These are phyloP conservation scores for Brettanomyces naardenensis DNA, from an alignment of 805 yeast genomes.

Conservation along the genomic window DNA sequence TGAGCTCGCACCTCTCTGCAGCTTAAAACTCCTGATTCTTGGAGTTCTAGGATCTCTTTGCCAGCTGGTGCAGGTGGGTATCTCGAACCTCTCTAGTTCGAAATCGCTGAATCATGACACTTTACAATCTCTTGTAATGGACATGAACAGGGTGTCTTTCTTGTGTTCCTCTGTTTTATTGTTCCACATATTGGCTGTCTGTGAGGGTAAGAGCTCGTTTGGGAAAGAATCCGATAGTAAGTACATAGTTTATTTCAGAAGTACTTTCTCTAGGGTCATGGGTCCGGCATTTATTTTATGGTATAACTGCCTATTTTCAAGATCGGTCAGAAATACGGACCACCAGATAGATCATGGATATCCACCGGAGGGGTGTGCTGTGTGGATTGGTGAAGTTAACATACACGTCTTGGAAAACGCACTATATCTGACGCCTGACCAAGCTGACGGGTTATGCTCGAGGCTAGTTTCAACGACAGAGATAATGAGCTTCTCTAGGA, in stretches of 20 bases:
- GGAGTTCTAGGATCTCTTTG: background rate
- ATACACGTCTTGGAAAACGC: background rate
- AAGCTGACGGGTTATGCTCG: background rate
- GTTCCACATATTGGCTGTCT: background rate
- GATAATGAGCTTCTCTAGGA: background rate
- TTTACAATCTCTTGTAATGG: background rate
- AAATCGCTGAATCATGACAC: background rate
- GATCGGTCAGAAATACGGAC: background rate
- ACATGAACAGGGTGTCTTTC: background rate
- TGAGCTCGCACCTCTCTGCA: background rate
- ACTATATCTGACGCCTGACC: no score
- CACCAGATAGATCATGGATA: background rate
- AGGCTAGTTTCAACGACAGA: background rate
- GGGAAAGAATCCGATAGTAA: slow-evolving; percentile 1
- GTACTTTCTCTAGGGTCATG: background rate
- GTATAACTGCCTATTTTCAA: background rate
- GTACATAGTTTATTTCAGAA: slow-evolving; percentile 1
- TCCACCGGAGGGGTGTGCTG: background rate
- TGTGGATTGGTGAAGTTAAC: background rate
- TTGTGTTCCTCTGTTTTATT: background rate
- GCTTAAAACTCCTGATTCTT: background rate
- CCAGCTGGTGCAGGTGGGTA: no score
- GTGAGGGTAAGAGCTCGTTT: background rate
- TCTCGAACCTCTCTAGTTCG: no score
- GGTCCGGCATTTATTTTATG: background rate